Conservation (phyloP, 140 eudicot genomes). For the Ambrosia hybrid region DNA sequence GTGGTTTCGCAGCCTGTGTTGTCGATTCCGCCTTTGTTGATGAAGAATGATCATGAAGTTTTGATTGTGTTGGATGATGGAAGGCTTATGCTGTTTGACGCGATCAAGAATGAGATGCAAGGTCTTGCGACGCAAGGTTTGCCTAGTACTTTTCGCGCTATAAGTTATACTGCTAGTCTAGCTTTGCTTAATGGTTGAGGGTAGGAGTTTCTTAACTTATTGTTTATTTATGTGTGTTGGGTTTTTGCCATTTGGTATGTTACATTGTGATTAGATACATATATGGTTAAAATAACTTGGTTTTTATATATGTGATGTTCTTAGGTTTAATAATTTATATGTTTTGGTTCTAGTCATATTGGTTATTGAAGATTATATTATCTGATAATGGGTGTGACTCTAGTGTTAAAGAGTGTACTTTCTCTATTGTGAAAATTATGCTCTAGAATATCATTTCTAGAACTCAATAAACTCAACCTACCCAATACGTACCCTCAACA, state of each 20-base stretch:
- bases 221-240: neutral
- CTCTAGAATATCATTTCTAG: too few relatives aligned
- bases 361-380: neutral
- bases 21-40: conserved; percentile 23
- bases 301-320: conserved; percentile 10
- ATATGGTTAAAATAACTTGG: neutral
- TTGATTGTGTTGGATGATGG: conserved; percentile 33
- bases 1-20: conserved; percentile 19
- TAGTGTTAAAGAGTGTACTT: too few relatives aligned
- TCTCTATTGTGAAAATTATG: too few relatives aligned
- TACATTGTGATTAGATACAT: conserved; percentile 22
- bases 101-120: conserved; percentile 22
- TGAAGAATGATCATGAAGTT: conserved; percentile 28
- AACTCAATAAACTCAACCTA: too few relatives aligned
- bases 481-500: too few relatives aligned
- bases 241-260: conserved; percentile 2
- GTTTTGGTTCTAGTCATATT: conserved; percentile 8
- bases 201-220: neutral
- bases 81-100: conserved; percentile 36
- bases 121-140: conserved; percentile 36
- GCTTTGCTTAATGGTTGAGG: conserved; percentile 43
- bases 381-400: too few relatives aligned
- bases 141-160: conserved; percentile 26
- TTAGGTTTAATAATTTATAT: conserved; percentile 7
- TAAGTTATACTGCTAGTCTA: conserved; percentile 40